A percentile compares a stretch with the other conserved stretches of the same genome.
These are phyloP conservation scores for Rhizopus arrhizus DNA, from an alignment of 371 early-diverging fungal genomes.

Conservation along the genomic window DNA sequence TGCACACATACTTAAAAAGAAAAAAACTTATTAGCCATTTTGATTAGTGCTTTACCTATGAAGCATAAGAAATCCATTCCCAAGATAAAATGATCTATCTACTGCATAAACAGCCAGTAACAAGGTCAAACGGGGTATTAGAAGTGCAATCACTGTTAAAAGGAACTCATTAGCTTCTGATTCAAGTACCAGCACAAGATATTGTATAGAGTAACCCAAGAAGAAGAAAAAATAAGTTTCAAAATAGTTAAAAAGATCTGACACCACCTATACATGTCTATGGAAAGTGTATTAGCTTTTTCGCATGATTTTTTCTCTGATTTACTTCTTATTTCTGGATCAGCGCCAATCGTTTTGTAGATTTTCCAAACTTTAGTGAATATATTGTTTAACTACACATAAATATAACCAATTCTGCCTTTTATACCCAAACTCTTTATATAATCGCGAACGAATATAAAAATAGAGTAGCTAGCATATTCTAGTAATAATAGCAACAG, in stretches of 20 bases:
- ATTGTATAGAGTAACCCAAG: constrained; percentile 83
- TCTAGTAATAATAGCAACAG: constrained; percentile 44
- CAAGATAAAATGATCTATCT: constrained; percentile 9
- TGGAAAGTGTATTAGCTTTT: constrained; percentile 6
- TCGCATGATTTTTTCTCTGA: background rate
- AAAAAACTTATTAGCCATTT: constrained; percentile 58
- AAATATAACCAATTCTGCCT: background rate
- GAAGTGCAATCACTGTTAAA: constrained; percentile 82
- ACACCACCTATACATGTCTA: constrained; percentile 77
- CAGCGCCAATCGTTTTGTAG: constrained; percentile 91
- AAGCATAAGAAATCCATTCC: too few species aligned
- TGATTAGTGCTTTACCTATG: constrained; percentile 49
- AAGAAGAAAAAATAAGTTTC: constrained; percentile 86
- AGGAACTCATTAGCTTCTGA: constrained; percentile 76
- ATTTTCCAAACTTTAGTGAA: constrained; percentile 73
- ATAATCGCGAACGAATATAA: constrained; percentile 57
- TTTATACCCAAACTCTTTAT: constrained; percentile 80
- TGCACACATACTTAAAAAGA: constrained; percentile 70
- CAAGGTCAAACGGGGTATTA: constrained; percentile 71
- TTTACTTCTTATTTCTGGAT: constrained; percentile 78
- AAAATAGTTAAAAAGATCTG: constrained; percentile 82
- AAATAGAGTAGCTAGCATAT: constrained; percentile 45
- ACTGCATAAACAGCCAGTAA: constrained; percentile 80
- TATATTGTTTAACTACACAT: background rate
- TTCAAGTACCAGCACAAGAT: constrained; percentile 74